phyloP scores from a whole-genome alignment of 2,329 filamentous ascomycete species.

The Pseudogymnoascus sp. region DNA sequence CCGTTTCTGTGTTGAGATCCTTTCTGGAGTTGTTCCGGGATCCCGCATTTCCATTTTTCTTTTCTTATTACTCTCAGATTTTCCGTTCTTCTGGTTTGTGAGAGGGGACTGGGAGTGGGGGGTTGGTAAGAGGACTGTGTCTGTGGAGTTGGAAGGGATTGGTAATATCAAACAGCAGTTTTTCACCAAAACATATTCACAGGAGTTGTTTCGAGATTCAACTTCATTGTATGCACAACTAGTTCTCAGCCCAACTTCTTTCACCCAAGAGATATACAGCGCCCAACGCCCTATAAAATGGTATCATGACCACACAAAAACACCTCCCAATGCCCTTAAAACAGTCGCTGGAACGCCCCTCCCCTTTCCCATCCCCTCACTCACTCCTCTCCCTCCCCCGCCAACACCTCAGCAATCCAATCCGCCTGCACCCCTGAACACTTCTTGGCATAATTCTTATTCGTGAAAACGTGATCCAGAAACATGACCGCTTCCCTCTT shows the following conservation, averaged over 20 bases:
- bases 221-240: background rate
- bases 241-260: background rate
- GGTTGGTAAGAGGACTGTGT: too few relatives aligned
- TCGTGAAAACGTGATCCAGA: slow-evolving; percentile 56
- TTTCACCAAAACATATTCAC: too few relatives aligned
- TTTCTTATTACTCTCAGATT: too few relatives aligned
- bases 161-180: too few relatives aligned
- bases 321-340: background rate
- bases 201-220: too few relatives aligned
- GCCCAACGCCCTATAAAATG: background rate
- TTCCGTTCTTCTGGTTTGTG: too few relatives aligned
- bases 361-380: background rate
- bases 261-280: background rate
- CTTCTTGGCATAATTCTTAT: slow-evolving; percentile 58
- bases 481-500: slow-evolving; percentile 62
- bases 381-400: background rate
- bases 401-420: slow-evolving; percentile 40
- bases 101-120: too few relatives aligned
- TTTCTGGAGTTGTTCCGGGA: too few relatives aligned
- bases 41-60: too few relatives aligned
- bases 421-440: slow-evolving; percentile 51
- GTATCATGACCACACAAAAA: background rate
- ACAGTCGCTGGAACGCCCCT: background rate
- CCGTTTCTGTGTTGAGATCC: too few relatives aligned
- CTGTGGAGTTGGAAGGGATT: too few relatives aligned